Evolutionary conservation across 1,284 basidiomycete genomes (phyloP).

Genomic region (Sphagnurus paluster): DNA sequence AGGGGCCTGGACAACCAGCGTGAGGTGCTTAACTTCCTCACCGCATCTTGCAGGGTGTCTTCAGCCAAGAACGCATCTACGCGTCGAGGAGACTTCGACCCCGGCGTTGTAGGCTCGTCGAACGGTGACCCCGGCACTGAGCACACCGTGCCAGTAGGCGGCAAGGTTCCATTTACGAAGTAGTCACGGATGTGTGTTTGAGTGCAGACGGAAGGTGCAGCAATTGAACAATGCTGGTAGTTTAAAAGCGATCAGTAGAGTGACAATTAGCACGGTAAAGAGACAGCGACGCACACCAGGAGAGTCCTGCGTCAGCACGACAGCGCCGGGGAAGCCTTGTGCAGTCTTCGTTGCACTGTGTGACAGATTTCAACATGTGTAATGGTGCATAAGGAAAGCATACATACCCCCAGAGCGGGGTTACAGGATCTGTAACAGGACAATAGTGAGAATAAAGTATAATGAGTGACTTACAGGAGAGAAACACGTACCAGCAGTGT

Average conservation of each 20-base stretch:
- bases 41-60: too few relatives aligned
- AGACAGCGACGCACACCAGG: conserved; percentile 33
- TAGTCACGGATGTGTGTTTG: conserved; percentile 39
- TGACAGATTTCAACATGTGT: neutral
- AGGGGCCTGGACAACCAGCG: neutral
- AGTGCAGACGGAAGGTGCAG: conserved; percentile 45
- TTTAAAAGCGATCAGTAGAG: neutral
- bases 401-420: conserved; percentile 31
- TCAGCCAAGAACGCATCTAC: too few relatives aligned
- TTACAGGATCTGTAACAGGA: conserved; percentile 45
- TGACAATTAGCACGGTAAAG: too few relatives aligned
- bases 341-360: conserved; percentile 42
- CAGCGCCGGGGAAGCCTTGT: conserved; percentile 32
- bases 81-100: too few relatives aligned
- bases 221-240: conserved; percentile 42
- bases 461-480: neutral
- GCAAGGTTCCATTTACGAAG: conserved; percentile 41
- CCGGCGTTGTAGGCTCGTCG: too few relatives aligned
- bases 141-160: conserved; percentile 41
- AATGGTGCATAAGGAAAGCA: neutral
- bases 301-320: conserved; percentile 44
- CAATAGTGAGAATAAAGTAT: neutral
- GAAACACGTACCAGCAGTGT: conserved; percentile 36
- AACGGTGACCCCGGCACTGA: conserved; percentile 28
- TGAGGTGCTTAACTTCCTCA: neutral